phyloP scores from a whole-genome alignment of 352 stramenopile species.

The Lagenidium sp. region DNA sequence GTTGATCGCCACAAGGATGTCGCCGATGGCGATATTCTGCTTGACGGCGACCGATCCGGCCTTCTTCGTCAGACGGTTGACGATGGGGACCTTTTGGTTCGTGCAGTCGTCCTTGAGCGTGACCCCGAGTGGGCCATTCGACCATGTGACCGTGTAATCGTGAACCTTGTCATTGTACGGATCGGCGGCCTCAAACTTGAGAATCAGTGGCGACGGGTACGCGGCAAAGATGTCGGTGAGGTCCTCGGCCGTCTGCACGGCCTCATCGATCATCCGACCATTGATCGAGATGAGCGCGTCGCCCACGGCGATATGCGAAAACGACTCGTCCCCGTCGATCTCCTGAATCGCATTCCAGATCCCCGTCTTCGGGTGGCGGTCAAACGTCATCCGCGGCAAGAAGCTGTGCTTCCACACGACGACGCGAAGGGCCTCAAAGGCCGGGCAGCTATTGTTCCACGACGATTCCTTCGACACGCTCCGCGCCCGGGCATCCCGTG shows the following conservation, averaged over 20 bases:
- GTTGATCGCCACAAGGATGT: constrained; percentile 83
- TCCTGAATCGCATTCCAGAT: constrained; percentile 65
- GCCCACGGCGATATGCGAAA: constrained; percentile 58
- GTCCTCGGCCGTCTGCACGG: constrained; percentile 48
- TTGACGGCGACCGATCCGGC: constrained; percentile 78
- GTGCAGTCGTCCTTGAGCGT: constrained; percentile 81
- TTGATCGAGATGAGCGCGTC: constrained; percentile 76
- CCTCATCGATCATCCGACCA: constrained; percentile 52
- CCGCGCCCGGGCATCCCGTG: constrained; percentile 12
- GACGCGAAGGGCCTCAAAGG: constrained; percentile 66
- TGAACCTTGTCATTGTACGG: constrained; percentile 59
- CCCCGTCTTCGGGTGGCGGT: constrained; percentile 22
- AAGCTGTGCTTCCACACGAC: constrained; percentile 88
- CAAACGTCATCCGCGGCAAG: constrained; percentile 55
- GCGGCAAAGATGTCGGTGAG: constrained; percentile 66
- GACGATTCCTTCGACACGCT: constrained; percentile 67
- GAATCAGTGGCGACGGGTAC: constrained; percentile 66
- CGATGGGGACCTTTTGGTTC: constrained; percentile 81
- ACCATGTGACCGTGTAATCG: constrained; percentile 83
- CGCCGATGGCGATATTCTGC: constrained; percentile 83
- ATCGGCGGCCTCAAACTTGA: constrained; percentile 69
- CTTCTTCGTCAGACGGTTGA: constrained; percentile 84
- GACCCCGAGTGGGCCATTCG: constrained; percentile 76
- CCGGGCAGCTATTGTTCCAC: constrained; percentile 76
- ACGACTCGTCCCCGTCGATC: constrained; percentile 73